Evolutionary conservation across 371 early-diverging fungal genomes (phyloP).

Genomic region (Apophysomyces ossiformis): DNA sequence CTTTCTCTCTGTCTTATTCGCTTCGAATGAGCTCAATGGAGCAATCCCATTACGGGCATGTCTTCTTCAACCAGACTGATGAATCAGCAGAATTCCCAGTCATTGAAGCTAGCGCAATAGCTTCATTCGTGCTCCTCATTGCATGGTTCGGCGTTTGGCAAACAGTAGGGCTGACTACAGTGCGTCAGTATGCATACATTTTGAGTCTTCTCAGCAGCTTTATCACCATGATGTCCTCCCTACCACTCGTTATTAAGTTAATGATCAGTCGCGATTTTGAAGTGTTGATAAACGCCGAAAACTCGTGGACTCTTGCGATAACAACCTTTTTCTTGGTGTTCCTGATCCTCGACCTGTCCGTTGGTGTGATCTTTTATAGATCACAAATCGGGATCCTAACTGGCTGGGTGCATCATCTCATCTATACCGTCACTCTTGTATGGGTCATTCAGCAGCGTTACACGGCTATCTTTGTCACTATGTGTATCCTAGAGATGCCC

Average conservation of each 20-base stretch:
- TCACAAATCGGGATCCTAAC: conserved; percentile 53
- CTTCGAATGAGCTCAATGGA: neutral
- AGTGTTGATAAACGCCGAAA: conserved; percentile 20
- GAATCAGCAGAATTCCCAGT: neutral
- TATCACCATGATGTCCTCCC: conserved; percentile 29
- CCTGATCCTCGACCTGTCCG: conserved; percentile 45
- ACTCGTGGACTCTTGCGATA: conserved; percentile 34
- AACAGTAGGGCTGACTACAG: conserved; percentile 19
- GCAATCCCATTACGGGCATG: neutral
- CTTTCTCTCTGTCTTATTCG: neutral
- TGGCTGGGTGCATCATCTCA: conserved; percentile 62
- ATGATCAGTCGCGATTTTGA: conserved; percentile 19
- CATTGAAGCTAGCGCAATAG: neutral
- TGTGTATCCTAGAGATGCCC: conserved; percentile 46
- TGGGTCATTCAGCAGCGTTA: conserved; percentile 34
- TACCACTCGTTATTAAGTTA: conserved; percentile 36
- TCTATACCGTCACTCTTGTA: conserved; percentile 35
- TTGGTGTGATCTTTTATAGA: conserved; percentile 53
- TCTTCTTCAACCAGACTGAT: too few species aligned
- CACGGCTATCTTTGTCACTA: conserved; percentile 36
- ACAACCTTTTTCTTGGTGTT: conserved; percentile 50
- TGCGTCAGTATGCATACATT: conserved; percentile 41
- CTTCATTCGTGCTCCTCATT: conserved; percentile 17
- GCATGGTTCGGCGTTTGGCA: conserved; percentile 24
- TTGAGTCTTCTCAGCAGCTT: conserved; percentile 41